Conservation (phyloP, 306 rosid species). For the Gastrolobium villosum region DNA sequence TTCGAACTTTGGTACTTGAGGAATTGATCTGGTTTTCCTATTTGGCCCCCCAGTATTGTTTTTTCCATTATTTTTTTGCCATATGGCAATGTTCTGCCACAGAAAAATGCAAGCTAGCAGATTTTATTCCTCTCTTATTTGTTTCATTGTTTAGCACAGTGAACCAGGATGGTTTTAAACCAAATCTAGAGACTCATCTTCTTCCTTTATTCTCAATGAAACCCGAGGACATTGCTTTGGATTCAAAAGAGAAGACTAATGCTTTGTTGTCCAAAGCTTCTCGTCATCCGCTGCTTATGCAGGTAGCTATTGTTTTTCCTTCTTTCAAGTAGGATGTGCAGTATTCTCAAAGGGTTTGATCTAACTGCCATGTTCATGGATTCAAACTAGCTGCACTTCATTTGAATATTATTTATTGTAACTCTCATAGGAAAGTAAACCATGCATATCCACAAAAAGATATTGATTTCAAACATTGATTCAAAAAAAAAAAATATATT, state of each 20-base stretch:
- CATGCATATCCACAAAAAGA: constrained; percentile 2
- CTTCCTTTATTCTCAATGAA: constrained; percentile 87
- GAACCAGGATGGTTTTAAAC: constrained; percentile 96
- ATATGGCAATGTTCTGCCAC: constrained; percentile 17
- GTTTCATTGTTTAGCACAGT: constrained; percentile 78
- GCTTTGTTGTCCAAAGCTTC: constrained; percentile 62
- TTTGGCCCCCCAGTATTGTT: background rate
- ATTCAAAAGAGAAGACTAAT: constrained; percentile 67
- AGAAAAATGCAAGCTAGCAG: constrained; percentile 38
- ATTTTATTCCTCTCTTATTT: constrained; percentile 43
- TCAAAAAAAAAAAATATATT: background rate
- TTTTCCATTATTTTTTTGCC: background rate
- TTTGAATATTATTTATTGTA: constrained; percentile 16
- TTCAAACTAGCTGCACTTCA: background rate
- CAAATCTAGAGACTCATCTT: constrained; percentile 90
- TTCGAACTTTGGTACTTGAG: background rate
- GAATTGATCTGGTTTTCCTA: constrained; percentile 22
- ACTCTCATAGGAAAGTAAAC: background rate
- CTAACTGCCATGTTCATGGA: background rate
- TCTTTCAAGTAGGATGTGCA: constrained; percentile 15
- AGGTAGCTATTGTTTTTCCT: constrained; percentile 57
- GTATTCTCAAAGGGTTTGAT: constrained; percentile 29
- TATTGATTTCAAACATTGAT: background rate
- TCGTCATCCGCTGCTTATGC: constrained; percentile 83
- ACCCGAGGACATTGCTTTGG: constrained; percentile 66